Percentiles rank a stretch among this genome's conserved stretches.
Conservation (phyloP, 257 asterid species). For the Solanum rostratum region DNA sequence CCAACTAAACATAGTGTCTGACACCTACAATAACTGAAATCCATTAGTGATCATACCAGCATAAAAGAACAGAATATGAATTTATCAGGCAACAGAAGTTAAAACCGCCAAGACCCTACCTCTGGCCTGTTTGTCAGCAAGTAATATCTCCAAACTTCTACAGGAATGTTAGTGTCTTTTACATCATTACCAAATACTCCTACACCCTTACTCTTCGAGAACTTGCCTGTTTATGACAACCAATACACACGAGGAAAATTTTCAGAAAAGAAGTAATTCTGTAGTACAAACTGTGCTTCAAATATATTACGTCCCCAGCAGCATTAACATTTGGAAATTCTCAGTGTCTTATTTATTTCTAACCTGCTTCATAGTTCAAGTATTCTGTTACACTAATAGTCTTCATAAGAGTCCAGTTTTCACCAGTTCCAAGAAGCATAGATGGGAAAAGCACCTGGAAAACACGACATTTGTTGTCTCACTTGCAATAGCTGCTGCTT, state of each 20-base stretch:
- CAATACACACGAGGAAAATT: neutral
- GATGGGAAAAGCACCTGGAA: conserved; percentile 92
- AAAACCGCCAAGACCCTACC: conserved; percentile 30
- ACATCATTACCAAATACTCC: conserved; percentile 98
- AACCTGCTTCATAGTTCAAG: conserved; percentile 96
- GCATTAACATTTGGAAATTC: neutral
- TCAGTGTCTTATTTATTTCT: neutral
- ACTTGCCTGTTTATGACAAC: conserved; percentile 48
- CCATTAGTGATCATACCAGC: neutral
- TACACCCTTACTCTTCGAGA: conserved; percentile 88
- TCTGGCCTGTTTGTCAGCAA: conserved; percentile 91
- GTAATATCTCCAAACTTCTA: conserved; percentile 98
- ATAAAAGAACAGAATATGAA: neutral
- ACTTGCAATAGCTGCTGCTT: neutral
- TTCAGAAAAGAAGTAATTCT: neutral
- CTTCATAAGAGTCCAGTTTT: conserved; percentile 93
- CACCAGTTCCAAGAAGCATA: conserved; percentile 94
- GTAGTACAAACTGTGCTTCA: neutral
- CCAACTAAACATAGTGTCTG: conserved; percentile 96
- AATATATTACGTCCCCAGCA: neutral
- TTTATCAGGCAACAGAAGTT: neutral
- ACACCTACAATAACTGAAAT: conserved; percentile 34
- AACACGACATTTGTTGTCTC: neutral
- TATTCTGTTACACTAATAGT: conserved; percentile 95
- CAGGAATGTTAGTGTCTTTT: conserved; percentile 78